A percentile compares a stretch with the other conserved stretches of the same genome.
Conservation (phyloP, 176 grass and related monocot species). For the Bolboschoenus planiculmis region DNA sequence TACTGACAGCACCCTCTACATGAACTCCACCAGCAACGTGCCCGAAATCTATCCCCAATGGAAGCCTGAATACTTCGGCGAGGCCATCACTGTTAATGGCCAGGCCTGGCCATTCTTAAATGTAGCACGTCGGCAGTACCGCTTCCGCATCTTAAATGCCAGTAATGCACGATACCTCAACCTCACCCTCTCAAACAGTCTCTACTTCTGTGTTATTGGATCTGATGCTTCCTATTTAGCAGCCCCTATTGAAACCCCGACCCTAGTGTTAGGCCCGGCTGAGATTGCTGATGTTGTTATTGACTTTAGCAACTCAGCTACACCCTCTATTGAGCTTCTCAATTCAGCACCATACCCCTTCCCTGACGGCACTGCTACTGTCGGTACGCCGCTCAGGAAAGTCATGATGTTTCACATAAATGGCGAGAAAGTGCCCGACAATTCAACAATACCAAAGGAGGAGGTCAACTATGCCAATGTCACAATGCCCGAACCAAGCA, state of each 20-base stretch:
- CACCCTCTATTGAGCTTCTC: background rate
- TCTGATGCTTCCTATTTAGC: constrained; percentile 26
- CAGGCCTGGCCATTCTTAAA: constrained; percentile 25
- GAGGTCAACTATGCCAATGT: constrained; percentile 1
- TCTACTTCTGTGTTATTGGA: constrained; percentile 16
- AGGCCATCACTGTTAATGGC: constrained; percentile 24
- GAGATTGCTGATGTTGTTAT: constrained; percentile 26
- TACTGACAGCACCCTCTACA: constrained; percentile 19
- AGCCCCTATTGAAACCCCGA: background rate
- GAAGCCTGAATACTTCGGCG: constrained; percentile 30
- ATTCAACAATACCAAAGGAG: constrained; percentile 13
- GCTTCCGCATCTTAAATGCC: constrained; percentile 27
- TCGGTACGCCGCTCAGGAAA: background rate
- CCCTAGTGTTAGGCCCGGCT: background rate
- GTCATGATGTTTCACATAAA: constrained; percentile 16
- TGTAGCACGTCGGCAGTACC: background rate
- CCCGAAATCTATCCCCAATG: constrained; percentile 21
- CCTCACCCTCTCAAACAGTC: constrained; percentile 21
- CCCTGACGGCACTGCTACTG: background rate
- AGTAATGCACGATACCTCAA: constrained; percentile 26
- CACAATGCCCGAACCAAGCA: constrained; percentile 3
- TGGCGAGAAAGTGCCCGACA: background rate
- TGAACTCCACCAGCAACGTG: constrained; percentile 18
- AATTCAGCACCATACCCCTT: constrained; percentile 21
- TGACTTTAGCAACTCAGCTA: constrained; percentile 11